These are phyloP conservation scores for Aspergillus novoparasiticus DNA, from an alignment of 2,329 filamentous ascomycete species.

Conservation along the genomic window DNA sequence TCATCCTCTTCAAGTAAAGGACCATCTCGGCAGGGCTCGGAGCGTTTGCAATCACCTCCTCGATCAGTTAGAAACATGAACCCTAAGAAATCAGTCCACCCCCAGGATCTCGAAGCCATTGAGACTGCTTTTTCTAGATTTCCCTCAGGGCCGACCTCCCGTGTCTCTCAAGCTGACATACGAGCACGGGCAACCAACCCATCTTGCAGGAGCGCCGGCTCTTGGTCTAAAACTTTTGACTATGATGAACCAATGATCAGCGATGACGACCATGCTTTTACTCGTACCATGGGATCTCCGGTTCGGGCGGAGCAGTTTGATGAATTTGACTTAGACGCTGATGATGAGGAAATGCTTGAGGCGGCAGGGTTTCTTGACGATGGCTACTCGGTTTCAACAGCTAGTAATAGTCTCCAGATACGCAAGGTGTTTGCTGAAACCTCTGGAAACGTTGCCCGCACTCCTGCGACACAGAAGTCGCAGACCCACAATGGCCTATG, in stretches of 20 bases:
- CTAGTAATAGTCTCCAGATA: conserved; percentile 18
- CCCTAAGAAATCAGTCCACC: background rate
- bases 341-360: conserved; percentile 51
- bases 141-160: conserved; percentile 8
- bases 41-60: conserved; percentile 1
- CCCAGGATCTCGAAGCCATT: background rate
- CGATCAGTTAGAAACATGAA: background rate
- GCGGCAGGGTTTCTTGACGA: conserved; percentile 42
- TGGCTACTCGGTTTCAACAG: conserved; percentile 18
- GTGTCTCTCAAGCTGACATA: conserved; percentile 4
- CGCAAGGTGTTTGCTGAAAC: conserved; percentile 46
- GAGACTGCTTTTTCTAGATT: background rate
- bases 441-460: conserved; percentile 39
- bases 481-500: conserved; percentile 35
- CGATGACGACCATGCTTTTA: conserved; percentile 33
- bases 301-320: conserved; percentile 28
- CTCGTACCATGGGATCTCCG: conserved; percentile 47
- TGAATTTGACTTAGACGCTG: conserved; percentile 47
- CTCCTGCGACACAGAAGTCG: conserved; percentile 35
- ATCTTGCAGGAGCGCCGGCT: conserved; percentile 6
- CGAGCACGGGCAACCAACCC: conserved; percentile 6
- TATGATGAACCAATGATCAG: conserved; percentile 25
- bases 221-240: conserved; percentile 13
- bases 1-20: conserved; percentile 2
- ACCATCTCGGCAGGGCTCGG: background rate